Conservation (phyloP, 2,329 filamentous ascomycete genomes). For the Pseudophaeomoniella oleicola region DNA sequence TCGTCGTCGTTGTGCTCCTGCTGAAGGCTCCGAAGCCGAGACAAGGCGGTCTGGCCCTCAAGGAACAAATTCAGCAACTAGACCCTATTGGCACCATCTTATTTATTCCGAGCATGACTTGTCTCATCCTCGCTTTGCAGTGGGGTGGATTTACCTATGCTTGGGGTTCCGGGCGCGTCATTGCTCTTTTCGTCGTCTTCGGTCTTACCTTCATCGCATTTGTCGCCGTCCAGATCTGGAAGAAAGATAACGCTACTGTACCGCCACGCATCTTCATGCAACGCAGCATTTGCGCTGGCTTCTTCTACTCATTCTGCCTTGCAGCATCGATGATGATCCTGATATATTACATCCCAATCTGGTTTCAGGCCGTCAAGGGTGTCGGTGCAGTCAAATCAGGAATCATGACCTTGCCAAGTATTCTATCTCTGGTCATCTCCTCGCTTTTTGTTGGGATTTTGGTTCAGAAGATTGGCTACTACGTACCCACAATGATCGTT, state of each 20-base stretch:
- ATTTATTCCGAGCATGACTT: conserved; percentile 22
- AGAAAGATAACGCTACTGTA: conserved; percentile 12
- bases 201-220: conserved; percentile 21
- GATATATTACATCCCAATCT: conserved; percentile 16
- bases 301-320: not conserved
- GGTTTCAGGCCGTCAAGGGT: conserved; percentile 29
- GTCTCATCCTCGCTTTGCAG: conserved; percentile 28
- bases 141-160: conserved; percentile 25
- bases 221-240: conserved; percentile 18
- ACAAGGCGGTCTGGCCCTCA: conserved; percentile 17
- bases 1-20: conserved; percentile 1
- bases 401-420: conserved; percentile 20
- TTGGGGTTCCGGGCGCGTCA: conserved; percentile 24
- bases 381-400: conserved; percentile 22
- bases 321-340: conserved; percentile 1
- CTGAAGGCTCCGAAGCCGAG: conserved; percentile 1
- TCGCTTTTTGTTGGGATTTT: conserved; percentile 9
- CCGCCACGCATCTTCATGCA: conserved; percentile 14
- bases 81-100: conserved; percentile 31
- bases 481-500: conserved; percentile 16
- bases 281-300: conserved; percentile 4
- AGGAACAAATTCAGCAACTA: conserved; percentile 25
- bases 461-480: conserved; percentile 13
- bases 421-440: conserved; percentile 16
- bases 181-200: conserved; percentile 22